Evolutionary conservation across 192 early-diverging fungal genomes (phyloP), one percentile per base, ranked within the genome.

Genomic region (Umbelopsis ramanniana): DNA sequence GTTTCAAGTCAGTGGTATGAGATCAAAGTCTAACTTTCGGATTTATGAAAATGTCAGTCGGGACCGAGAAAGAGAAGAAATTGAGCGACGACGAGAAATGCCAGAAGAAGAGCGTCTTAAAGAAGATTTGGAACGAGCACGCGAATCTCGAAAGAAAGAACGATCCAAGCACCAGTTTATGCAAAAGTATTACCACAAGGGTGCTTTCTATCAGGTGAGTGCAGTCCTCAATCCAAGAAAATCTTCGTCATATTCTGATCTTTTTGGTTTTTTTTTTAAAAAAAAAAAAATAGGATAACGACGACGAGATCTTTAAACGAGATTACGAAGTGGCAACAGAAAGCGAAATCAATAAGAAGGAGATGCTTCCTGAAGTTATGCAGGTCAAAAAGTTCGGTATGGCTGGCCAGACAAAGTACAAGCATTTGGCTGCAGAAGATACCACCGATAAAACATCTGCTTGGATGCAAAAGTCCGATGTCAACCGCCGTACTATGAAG

Each of bases 371-470:
- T 35, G 87, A 88, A 66, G 88, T 97, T 9, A 94, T 96, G 91
- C 93, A 94, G 76, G 94, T 95, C 43, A 93, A 94, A 72, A 95
- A 95, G 70, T 97, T 96, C 87, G 95, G 95, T 53, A 71, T 85
- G 46, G 83, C 88, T 11, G 93, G 95, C 21, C 91, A 92, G 50
- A 94, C 94, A 69, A 97, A 97, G 78, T 97, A 89, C 77, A 97
- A 93, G 22, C 94, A 95, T 67, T 81, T 97, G 79, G 80, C 85
- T 10, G 89, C 93, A 57, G 88, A 95, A 76, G 95, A 97, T 81
- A 97, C 95, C 0, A 86, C 90, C 19, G 47, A 67, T 17, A 29
- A 22, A 26, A 47, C 70, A 38, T 74, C 72, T 24, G 73, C 77
- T 46, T 79, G 77, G 77, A 66, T 53, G 10, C 67, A 76, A 46